A percentile compares a stretch with the other conserved stretches of the same genome.
phyloP scores from a whole-genome alignment of 2,329 filamentous ascomycete species.

The Raffaelea ambrosiae region DNA sequence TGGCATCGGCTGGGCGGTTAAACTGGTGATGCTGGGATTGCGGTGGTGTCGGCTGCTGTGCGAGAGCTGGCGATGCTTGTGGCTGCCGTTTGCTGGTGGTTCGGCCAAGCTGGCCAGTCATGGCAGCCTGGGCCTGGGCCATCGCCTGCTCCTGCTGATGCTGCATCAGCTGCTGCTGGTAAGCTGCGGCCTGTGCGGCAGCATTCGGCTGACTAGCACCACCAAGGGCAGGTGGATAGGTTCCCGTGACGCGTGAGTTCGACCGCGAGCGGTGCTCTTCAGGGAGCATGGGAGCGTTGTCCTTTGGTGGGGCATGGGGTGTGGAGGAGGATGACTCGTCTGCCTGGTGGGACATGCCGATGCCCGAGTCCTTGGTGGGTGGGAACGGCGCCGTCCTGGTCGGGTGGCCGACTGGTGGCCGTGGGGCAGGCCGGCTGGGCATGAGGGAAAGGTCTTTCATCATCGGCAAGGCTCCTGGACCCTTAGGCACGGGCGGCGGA shows the following conservation, averaged over 20 bases:
- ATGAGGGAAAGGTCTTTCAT: constrained; percentile 55
- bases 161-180: constrained; percentile 58
- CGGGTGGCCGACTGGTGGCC: constrained; percentile 63
- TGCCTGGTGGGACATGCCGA: constrained; percentile 48
- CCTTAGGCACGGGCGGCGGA: constrained; percentile 75
- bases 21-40: constrained; percentile 44
- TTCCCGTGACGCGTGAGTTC: constrained; percentile 54
- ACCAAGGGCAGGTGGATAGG: constrained; percentile 30
- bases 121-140: constrained; percentile 69
- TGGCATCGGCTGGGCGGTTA: constrained; percentile 24
- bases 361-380: constrained; percentile 51
- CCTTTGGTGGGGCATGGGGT: constrained; percentile 39
- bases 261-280: constrained; percentile 55
- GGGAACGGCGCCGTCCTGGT: constrained; percentile 47
- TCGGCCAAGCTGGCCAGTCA: constrained; percentile 61
- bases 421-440: constrained; percentile 77
- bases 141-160: constrained; percentile 85
- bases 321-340: constrained; percentile 42
- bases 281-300: constrained; percentile 50
- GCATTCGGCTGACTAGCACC: constrained; percentile 9
- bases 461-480: constrained; percentile 19
- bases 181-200: constrained; percentile 32
- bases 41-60: constrained; percentile 39
- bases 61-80: constrained; percentile 18
- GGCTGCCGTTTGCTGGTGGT: constrained; percentile 63